A percentile compares a stretch with the other conserved stretches of the same genome.
Evolutionary conservation across 2,329 filamentous ascomycete species (phyloP).

Genomic region (Passalora sequoiae): DNA sequence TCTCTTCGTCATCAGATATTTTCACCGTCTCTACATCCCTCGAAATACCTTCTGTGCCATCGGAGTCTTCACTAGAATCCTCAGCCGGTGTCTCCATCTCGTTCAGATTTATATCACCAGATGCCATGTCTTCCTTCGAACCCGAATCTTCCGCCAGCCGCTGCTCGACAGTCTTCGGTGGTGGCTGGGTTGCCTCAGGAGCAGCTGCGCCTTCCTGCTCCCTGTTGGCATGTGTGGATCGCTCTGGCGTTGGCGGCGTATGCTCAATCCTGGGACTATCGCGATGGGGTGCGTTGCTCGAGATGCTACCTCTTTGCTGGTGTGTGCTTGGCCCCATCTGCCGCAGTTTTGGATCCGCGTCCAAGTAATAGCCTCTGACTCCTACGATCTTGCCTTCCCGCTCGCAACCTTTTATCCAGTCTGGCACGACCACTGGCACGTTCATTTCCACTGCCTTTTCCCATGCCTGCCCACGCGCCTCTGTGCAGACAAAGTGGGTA

Average conservation of each 20-base stretch:
- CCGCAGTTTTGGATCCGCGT: conserved; percentile 66
- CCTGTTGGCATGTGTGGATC: conserved; percentile 18
- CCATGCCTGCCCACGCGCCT: conserved; percentile 84
- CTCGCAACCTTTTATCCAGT: conserved; percentile 98
- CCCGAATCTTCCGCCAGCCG: conserved; percentile 19
- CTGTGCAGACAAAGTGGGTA: conserved; percentile 95
- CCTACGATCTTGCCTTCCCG: conserved; percentile 86
- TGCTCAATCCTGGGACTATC: conserved; percentile 46
- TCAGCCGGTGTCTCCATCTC: conserved; percentile 28
- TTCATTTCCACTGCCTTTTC: conserved; percentile 98
- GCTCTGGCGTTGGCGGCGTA: conserved; percentile 49
- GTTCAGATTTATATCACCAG: conserved; percentile 24
- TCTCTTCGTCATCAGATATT: conserved; percentile 12
- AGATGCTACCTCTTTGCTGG: conserved; percentile 28
- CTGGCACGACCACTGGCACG: conserved; percentile 90
- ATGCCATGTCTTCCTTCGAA: conserved; percentile 29
- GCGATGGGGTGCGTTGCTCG: conserved; percentile 30
- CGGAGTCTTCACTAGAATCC: conserved; percentile 21
- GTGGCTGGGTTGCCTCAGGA: conserved; percentile 23
- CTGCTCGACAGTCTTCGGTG: conserved; percentile 25
- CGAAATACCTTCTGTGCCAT: conserved; percentile 21
- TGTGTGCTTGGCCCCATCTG: conserved; percentile 43
- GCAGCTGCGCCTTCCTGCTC: conserved; percentile 9
- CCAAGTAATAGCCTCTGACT: conserved; percentile 92
- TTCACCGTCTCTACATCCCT: conserved; percentile 25